Conservation (phyloP, 306 rosid genomes). For the Senna siamea region DNA sequence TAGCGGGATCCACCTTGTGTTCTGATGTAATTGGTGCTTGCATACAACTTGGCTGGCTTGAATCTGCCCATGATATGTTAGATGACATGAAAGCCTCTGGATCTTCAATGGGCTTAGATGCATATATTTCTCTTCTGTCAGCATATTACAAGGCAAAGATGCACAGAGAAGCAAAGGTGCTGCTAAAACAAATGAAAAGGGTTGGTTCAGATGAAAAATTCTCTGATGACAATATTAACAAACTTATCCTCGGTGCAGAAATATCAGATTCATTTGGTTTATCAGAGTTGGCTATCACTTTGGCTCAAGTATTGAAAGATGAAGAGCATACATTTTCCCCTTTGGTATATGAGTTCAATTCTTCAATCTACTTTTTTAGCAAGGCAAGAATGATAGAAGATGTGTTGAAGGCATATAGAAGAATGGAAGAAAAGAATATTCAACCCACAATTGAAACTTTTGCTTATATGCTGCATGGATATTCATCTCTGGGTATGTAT, state of each 20-base stretch:
- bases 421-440: slow-evolving; percentile 63
- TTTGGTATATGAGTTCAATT: slow-evolving; percentile 60
- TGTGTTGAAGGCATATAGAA: slow-evolving; percentile 69
- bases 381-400: slow-evolving; percentile 89
- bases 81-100: slow-evolving; percentile 69
- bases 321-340: slow-evolving; percentile 42
- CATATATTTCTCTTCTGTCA: slow-evolving; percentile 55
- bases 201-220: slow-evolving; percentile 34
- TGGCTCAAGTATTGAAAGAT: slow-evolving; percentile 55
- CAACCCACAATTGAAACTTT: slow-evolving; percentile 67
- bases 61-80: slow-evolving; percentile 85
- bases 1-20: slow-evolving; percentile 59
- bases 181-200: slow-evolving; percentile 69
- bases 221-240: slow-evolving; percentile 49
- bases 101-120: slow-evolving; percentile 42
- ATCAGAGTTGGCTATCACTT: slow-evolving; percentile 50
- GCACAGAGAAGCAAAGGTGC: slow-evolving; percentile 73
- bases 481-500: slow-evolving; percentile 72
- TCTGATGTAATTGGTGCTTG: slow-evolving; percentile 66
- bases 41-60: slow-evolving; percentile 85
- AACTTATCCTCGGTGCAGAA: slow-evolving; percentile 16
- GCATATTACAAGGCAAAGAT: slow-evolving; percentile 63
- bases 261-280: slow-evolving; percentile 31
- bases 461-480: slow-evolving; percentile 54
- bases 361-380: slow-evolving; percentile 78